These are phyloP conservation scores for Sporisorium reilianum DNA, from an alignment of 1,284 basidiomycete genomes.

Conservation along the genomic window DNA sequence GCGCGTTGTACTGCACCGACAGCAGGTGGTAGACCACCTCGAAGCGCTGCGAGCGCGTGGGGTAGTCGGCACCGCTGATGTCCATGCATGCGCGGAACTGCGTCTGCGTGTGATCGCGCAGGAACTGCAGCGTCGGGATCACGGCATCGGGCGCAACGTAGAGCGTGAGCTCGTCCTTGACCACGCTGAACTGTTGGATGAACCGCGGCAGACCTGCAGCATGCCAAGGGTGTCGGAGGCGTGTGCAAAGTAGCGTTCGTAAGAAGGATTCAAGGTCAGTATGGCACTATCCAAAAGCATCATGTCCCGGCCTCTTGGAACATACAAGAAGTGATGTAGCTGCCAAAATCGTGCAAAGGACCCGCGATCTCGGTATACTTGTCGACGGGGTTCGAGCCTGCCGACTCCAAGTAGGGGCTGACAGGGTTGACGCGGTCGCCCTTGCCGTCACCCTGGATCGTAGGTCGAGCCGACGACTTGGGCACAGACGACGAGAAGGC, in stretches of 20 bases:
- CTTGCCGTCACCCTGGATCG: conserved; percentile 50
- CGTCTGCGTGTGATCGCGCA: conserved; percentile 95
- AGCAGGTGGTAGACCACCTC: conserved; percentile 97
- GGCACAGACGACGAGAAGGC: conserved; percentile 32
- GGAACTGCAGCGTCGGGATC: conserved; percentile 88
- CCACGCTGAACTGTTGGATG: conserved; percentile 70
- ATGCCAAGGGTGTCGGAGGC: background rate
- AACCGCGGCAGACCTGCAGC: conserved; percentile 63
- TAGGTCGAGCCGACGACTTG: conserved; percentile 24
- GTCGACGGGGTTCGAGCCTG: conserved; percentile 64
- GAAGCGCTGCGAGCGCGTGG: conserved; percentile 91
- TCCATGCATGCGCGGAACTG: conserved; percentile 95
- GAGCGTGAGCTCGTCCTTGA: conserved; percentile 95
- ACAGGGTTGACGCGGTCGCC: conserved; percentile 63
- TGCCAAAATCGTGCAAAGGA: conserved; percentile 66
- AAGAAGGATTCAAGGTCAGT: conserved; percentile 10
- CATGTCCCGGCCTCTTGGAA: too few relatives aligned
- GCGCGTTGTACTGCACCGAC: conserved; percentile 78
- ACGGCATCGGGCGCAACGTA: conserved; percentile 86
- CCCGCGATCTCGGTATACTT: conserved; percentile 52
- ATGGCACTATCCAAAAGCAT: too few relatives aligned
- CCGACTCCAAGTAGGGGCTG: conserved; percentile 61
- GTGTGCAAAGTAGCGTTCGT: too few relatives aligned
- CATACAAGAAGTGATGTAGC: conserved; percentile 66
- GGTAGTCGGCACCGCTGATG: conserved; percentile 94